Evolutionary conservation across 1,284 basidiomycete species (phyloP).

Genomic region (Kwoniella shivajii): DNA sequence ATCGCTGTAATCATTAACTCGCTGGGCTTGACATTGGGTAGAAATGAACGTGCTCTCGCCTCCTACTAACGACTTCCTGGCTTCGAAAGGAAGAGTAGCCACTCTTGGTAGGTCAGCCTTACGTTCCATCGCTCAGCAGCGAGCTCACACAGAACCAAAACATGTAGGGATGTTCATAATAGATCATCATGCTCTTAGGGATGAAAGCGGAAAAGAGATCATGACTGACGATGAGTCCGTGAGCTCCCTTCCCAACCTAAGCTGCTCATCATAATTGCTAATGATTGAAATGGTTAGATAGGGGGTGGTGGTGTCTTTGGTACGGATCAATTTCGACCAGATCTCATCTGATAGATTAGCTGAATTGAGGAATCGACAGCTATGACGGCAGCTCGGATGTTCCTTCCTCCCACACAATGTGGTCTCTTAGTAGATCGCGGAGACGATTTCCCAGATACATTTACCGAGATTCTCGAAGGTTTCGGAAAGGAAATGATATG

Average conservation of each 20-base stretch:
- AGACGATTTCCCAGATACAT: constrained; percentile 68
- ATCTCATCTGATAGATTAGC: not conserved
- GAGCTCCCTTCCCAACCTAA: not conserved
- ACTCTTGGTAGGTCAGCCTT: constrained; percentile 26
- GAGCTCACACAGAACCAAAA: too few species aligned
- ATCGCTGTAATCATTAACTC: too few species aligned
- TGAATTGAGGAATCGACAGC: constrained; percentile 20
- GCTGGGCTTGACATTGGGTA: too few species aligned
- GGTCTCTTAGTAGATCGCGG: constrained; percentile 86
- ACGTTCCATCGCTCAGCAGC: too few species aligned
- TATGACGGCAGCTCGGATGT: constrained; percentile 35
- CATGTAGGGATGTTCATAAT: constrained; percentile 83
- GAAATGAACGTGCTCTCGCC: too few species aligned
- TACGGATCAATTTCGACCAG: constrained; percentile 38
- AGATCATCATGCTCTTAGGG: constrained; percentile 71
- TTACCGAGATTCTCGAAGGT: constrained; percentile 62
- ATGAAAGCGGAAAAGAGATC: constrained; percentile 61
- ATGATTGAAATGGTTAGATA: constrained; percentile 44
- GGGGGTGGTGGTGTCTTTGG: constrained; percentile 89
- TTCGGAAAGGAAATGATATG: constrained; percentile 80
- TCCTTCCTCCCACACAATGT: constrained; percentile 56
- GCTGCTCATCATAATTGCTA: not conserved
- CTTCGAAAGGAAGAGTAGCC: constrained; percentile 25
- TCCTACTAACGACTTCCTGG: constrained; percentile 1
- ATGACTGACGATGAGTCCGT: constrained; percentile 51